Percentiles rank a stretch among this genome's conserved stretches.
Evolutionary conservation across 164 flowering plant species (phyloP).

Genomic region (Echeveria elegans): DNA sequence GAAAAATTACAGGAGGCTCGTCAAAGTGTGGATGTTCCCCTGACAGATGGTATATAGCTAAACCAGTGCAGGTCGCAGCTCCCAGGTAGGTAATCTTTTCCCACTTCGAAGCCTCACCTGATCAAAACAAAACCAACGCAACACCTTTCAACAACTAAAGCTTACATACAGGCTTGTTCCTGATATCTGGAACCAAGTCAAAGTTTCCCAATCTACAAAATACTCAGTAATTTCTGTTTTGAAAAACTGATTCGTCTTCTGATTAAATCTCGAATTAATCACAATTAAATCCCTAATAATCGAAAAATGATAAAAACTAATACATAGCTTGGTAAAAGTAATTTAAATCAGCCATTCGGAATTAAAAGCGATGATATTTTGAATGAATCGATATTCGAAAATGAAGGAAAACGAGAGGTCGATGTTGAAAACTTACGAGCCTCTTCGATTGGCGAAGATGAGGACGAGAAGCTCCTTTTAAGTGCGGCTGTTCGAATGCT

Average conservation of each 20-base stretch:
- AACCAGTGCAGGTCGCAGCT: constrained; percentile 40
- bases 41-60: constrained; percentile 48
- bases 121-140: not conserved
- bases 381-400: not conserved
- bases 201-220: too few relatives aligned
- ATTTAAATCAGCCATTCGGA: not conserved
- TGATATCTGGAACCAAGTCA: not conserved
- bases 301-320: not conserved
- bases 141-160: not conserved
- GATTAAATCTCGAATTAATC: too few relatives aligned
- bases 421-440: constrained; percentile 26
- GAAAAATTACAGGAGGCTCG: constrained; percentile 69
- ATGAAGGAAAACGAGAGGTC: constrained; percentile 8
- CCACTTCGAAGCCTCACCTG: constrained; percentile 85
- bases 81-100: constrained; percentile 81
- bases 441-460: constrained; percentile 54
- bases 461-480: constrained; percentile 38
- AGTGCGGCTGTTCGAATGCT: constrained; percentile 19
- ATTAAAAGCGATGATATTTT: not conserved
- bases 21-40: constrained; percentile 76
- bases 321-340: not conserved
- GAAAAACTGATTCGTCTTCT: too few relatives aligned
- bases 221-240: too few relatives aligned
- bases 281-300: too few relatives aligned
- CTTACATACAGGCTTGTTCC: not conserved